These are phyloP conservation scores for Microbotryum intermedium DNA, from an alignment of 1,284 basidiomycete species.

Conservation along the genomic window DNA sequence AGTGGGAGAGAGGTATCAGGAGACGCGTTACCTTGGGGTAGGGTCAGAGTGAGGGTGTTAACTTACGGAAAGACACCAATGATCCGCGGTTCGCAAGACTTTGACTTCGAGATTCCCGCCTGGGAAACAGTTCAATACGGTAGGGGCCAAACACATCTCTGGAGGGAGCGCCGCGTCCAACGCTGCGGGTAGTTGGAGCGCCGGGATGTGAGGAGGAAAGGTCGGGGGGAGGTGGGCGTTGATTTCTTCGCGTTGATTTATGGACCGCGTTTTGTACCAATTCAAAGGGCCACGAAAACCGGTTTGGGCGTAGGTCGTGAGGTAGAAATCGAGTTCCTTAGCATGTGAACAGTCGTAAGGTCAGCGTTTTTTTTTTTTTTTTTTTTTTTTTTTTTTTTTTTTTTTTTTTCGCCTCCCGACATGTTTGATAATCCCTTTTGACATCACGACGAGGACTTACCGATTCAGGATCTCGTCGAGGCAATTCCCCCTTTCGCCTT, in stretches of 20 bases:
- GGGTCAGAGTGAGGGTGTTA: too few relatives aligned
- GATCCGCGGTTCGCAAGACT: slow-evolving; percentile 22
- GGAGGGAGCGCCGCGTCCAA: slow-evolving; percentile 29
- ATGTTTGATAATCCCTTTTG: too few relatives aligned
- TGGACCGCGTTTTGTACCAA: slow-evolving; percentile 28
- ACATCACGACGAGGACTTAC: too few relatives aligned
- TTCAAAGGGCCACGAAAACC: slow-evolving; percentile 23
- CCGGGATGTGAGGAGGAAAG: slow-evolving; percentile 29
- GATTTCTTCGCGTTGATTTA: slow-evolving; percentile 24
- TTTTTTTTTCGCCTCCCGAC: too few relatives aligned
- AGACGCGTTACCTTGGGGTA: too few relatives aligned
- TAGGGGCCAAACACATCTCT: slow-evolving; percentile 15
- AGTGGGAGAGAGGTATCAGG: too few relatives aligned
- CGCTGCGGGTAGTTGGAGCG: slow-evolving; percentile 23
- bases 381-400: too few relatives aligned
- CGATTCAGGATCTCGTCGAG: slow-evolving; percentile 1
- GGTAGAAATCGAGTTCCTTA: slow-evolving; percentile 29
- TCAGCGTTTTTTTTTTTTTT: too few relatives aligned
- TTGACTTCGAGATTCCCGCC: slow-evolving; percentile 23
- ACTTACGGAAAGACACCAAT: slow-evolving; percentile 26
- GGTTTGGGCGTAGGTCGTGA: slow-evolving; percentile 11
- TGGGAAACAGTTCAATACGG: slow-evolving; percentile 15
- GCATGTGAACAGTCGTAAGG: background rate
- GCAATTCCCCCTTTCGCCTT: slow-evolving; percentile 5
- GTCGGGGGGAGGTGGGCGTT: slow-evolving; percentile 1